phyloP scores from a whole-genome alignment of 768 basidiomycete species.

The Tulasnella sp. region DNA sequence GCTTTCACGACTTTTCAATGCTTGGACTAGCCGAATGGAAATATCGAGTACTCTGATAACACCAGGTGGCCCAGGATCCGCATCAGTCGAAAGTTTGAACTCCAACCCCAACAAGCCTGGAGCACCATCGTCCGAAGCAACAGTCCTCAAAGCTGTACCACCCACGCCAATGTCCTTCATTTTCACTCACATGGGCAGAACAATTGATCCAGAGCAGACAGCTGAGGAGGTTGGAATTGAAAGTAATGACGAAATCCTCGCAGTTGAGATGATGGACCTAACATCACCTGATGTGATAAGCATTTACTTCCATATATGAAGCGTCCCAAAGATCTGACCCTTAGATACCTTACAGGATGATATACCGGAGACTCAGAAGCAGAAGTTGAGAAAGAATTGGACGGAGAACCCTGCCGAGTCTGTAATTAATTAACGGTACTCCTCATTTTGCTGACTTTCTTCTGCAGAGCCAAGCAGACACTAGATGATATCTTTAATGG shows the following conservation, averaged over 20 bases:
- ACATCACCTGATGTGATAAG: constrained; percentile 39
- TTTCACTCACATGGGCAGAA: constrained; percentile 71
- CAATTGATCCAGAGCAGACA: constrained; percentile 67
- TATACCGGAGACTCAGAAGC: constrained; percentile 45
- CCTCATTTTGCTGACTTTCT: not conserved
- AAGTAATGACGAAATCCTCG: constrained; percentile 77
- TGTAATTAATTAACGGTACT: constrained; percentile 9
- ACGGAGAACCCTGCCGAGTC: constrained; percentile 61
- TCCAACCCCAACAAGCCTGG: not conserved
- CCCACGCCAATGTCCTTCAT: constrained; percentile 39
- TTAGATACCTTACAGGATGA: constrained; percentile 42
- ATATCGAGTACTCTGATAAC: not conserved
- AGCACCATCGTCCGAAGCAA: not conserved
- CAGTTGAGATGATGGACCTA: constrained; percentile 82
- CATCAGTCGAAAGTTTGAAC: not conserved
- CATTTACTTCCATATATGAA: not conserved
- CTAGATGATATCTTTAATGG: constrained; percentile 76
- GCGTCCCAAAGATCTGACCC: too few relatives aligned
- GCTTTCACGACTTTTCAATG: constrained; percentile 65
- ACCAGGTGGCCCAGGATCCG: not conserved
- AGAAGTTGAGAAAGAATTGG: constrained; percentile 74
- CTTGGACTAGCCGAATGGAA: constrained; percentile 86
- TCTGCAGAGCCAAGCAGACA: constrained; percentile 50
- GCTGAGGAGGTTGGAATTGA: constrained; percentile 81
- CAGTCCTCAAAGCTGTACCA: not conserved